A percentile compares a stretch with the other conserved stretches of the same genome.
phyloP scores from a whole-genome alignment of 306 rosid species.

The Cicer cuneatum region DNA sequence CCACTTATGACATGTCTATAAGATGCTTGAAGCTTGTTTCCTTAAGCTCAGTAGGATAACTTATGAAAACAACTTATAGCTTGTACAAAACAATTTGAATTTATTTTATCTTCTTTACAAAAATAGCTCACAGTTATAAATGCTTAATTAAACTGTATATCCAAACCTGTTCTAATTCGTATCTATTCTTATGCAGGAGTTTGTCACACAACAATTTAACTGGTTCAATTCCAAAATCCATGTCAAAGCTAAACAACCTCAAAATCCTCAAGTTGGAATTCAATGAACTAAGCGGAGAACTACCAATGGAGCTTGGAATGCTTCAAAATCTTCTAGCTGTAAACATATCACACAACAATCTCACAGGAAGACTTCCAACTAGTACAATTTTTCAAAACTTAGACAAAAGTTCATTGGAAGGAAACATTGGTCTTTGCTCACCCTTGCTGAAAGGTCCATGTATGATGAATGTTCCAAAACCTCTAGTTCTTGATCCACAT shows the following conservation, averaged over 20 bases:
- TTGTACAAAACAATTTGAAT: no score
- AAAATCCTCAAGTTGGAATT: constrained; percentile 76
- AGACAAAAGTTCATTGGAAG: constrained; percentile 85
- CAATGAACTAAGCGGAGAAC: constrained; percentile 85
- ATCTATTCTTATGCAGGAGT: constrained; percentile 62
- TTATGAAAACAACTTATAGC: no score
- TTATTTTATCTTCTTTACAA: no score
- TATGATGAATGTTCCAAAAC: constrained; percentile 82
- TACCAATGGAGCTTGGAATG: constrained; percentile 86
- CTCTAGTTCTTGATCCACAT: constrained; percentile 89
- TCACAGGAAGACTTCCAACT: constrained; percentile 85
- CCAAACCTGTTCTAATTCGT: constrained; percentile 20
- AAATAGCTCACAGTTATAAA: no score
- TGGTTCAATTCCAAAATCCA: constrained; percentile 74
- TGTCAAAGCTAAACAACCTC: constrained; percentile 71
- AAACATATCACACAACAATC: constrained; percentile 81
- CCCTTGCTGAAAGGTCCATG: constrained; percentile 92
- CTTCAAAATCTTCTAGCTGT: constrained; percentile 82
- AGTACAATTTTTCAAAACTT: constrained; percentile 71
- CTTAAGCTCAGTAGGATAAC: no score
- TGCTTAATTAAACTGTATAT: no score
- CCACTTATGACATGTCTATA: no score
- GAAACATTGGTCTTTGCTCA: constrained; percentile 87
- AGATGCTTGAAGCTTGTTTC: no score
- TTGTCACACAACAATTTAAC: constrained; percentile 77